Evolutionary conservation across 768 basidiomycete genomes (phyloP).

Genomic region (Hericium coralloides): DNA sequence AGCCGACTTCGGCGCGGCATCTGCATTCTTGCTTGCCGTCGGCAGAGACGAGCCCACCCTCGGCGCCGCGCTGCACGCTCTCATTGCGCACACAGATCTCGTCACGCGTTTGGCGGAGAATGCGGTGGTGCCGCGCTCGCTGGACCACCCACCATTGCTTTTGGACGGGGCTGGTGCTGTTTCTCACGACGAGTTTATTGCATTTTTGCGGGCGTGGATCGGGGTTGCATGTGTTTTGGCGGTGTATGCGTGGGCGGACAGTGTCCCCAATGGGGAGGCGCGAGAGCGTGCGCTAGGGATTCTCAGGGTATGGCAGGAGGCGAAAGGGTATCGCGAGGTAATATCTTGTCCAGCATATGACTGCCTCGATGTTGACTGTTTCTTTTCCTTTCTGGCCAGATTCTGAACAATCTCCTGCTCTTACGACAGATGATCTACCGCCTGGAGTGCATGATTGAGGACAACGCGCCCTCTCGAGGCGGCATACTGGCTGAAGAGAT

Average conservation of each 20-base stretch:
- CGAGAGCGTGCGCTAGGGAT: constrained; percentile 57
- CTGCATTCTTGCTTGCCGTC: constrained; percentile 48
- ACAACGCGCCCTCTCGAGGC: constrained; percentile 52
- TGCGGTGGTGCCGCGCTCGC: constrained; percentile 25
- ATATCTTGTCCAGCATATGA: background rate
- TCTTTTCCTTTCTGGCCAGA: constrained; percentile 28
- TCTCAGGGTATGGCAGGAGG: constrained; percentile 54
- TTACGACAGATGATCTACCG: constrained; percentile 66
- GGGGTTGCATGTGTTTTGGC: constrained; percentile 61
- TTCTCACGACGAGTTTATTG: constrained; percentile 51
- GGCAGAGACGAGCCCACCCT: constrained; percentile 56
- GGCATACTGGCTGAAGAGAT: constrained; percentile 65
- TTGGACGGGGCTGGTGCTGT: constrained; percentile 26
- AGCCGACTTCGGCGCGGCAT: constrained; percentile 41
- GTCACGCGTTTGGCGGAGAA: constrained; percentile 35
- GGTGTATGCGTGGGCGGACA: constrained; percentile 76
- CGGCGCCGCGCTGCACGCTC: constrained; percentile 66
- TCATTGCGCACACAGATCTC: constrained; percentile 51
- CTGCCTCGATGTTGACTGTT: background rate
- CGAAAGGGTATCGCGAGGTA: constrained; percentile 70
- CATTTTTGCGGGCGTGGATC: constrained; percentile 56
- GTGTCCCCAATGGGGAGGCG: constrained; percentile 54
- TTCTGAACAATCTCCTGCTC: constrained; percentile 64
- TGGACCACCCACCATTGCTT: constrained; percentile 26
- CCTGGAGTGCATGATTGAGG: constrained; percentile 62